Evolutionary conservation across 2,329 filamentous ascomycete species (phyloP).

Genomic region (Setomelanomma holmii): DNA sequence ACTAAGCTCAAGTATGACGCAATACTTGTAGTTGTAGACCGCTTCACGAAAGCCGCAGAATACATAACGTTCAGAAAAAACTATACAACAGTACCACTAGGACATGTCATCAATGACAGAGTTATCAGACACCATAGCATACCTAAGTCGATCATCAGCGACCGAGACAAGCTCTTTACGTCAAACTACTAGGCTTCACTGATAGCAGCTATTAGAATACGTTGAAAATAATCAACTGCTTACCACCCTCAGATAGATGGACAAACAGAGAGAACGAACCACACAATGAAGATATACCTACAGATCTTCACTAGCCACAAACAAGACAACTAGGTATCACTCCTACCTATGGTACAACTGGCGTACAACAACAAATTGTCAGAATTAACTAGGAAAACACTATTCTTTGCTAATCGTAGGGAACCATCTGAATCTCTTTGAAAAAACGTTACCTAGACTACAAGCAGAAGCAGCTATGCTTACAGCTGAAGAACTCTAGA

Average conservation of each 20-base stretch:
- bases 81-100: background rate
- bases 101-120: background rate
- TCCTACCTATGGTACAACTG: constrained; percentile 6
- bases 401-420: constrained; percentile 2
- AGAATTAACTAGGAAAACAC: constrained; percentile 3
- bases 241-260: constrained; percentile 3
- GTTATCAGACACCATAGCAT: background rate
- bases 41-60: too few relatives aligned
- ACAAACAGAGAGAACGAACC: constrained; percentile 5
- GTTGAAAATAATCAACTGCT: background rate
- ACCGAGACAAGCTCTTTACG: background rate
- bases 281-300: constrained; percentile 3
- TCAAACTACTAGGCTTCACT: background rate
- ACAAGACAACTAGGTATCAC: constrained; percentile 6
- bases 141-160: background rate
- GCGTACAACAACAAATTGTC: constrained; percentile 3
- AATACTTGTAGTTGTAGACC: constrained; percentile 2
- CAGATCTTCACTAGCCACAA: background rate
- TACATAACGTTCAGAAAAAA: background rate
- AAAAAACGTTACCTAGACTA: constrained; percentile 5
- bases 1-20: background rate
- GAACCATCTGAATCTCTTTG: constrained; percentile 15
- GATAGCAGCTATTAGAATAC: background rate
- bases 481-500: constrained; percentile 2
- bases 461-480: background rate